Evolutionary conservation across 257 asterid species (phyloP), one percentile per base, ranked within the genome.

Genomic region (Primulina huaijiensis): DNA sequence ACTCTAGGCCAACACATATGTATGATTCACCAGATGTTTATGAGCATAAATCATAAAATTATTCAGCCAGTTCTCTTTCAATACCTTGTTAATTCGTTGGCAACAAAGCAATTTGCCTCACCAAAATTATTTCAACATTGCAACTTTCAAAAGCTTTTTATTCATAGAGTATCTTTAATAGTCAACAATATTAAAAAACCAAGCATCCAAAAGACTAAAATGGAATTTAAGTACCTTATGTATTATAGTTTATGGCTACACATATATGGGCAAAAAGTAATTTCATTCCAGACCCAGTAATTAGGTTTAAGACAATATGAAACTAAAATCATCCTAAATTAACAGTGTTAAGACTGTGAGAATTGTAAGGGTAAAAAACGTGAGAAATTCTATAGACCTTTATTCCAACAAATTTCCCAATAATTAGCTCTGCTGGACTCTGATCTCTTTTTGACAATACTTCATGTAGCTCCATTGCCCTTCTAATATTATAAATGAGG

Each of bases 321-420:
- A 38, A 38, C 69, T 65, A 72, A 33, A 33, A 33, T 33, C 8
- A 33, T 33, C 37, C 6, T 3, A 27, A 56, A 71, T 61, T 6
- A 31, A 62, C 10, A 33, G 4, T 17, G 21, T 58, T 55, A 38
- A 52, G 67, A 50, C 66, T 43, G 64, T 31, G 7, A 57, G 12
- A 64, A 55, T 37, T 14, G 14, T 52, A 43, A 11, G 6, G 53
- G n/a, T 43, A 43, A 11, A 12, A 43, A 62, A 59, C 50, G 25
- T 23, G 43, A 19, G 31, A 59, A 69, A 57, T 20, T 65, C 38
- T 74, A 60, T 52, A 73, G 58, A 94, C 99, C 99, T 89, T 83
- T 74, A 94, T 75, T 73, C 97, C 99, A 67, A 81, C 87, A 86
- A 88, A 91, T 80, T 88, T 86, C 72, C 97, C 99, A 11, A 74